phyloP scores from a whole-genome alignment of 441 rosid species.

The Pelargonium australe region DNA sequence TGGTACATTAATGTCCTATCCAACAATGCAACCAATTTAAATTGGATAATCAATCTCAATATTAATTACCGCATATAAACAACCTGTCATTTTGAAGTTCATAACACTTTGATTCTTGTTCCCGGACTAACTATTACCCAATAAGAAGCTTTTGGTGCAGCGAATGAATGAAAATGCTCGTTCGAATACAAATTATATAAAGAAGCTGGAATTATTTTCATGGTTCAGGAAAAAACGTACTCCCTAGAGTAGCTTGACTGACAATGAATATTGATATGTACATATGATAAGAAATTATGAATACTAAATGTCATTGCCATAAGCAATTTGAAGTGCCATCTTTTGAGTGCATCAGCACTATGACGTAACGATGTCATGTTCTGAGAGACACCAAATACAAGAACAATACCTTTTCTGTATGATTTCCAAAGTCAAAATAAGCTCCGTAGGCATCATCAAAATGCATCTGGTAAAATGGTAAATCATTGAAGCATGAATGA shows the following conservation, averaged over 20 bases:
- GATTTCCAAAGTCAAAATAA: slow-evolving; percentile 93
- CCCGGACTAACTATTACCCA: not conserved
- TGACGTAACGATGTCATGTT: not conserved
- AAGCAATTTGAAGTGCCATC: not conserved
- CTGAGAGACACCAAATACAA: slow-evolving; percentile 12
- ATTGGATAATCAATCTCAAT: not conserved
- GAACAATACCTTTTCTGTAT: slow-evolving; percentile 74
- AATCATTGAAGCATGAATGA: slow-evolving; percentile 1
- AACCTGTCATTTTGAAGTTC: too few species aligned
- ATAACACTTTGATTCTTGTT: too few species aligned
- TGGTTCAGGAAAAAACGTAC: not conserved
- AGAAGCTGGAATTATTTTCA: not conserved
- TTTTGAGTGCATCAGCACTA: not conserved
- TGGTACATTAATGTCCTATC: not conserved
- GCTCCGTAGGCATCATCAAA: slow-evolving; percentile 74
- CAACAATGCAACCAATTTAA: slow-evolving; percentile 2
- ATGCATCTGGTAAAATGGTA: slow-evolving; percentile 78
- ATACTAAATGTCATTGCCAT: not conserved
- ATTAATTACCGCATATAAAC: too few species aligned
- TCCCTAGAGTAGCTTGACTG: not conserved
- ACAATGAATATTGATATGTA: not conserved
- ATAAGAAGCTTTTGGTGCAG: not conserved
- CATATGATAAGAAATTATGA: too few species aligned
- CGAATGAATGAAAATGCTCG: not conserved
- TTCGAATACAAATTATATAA: not conserved